Conservation (phyloP, 1,139 yeast genomes). For the Geotrichum klebahnii region DNA sequence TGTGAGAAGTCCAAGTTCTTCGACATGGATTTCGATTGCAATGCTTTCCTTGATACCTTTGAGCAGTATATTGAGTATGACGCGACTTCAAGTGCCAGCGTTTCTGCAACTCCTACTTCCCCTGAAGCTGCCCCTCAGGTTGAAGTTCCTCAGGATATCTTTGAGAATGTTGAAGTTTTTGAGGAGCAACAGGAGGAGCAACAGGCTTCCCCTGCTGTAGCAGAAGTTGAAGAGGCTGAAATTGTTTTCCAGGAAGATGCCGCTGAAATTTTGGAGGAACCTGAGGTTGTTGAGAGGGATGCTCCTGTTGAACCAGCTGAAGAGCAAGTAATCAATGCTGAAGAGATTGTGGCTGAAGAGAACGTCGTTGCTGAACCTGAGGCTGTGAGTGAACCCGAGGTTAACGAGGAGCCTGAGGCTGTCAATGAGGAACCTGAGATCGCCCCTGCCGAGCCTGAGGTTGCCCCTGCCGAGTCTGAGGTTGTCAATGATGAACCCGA, state of each 20-base stretch:
- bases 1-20: conserved; percentile 63
- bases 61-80: conserved; percentile 30
- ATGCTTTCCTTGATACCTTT: conserved; percentile 45
- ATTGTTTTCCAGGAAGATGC: conserved; percentile 14
- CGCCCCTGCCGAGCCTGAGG: conserved; percentile 2
- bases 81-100: neutral
- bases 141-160: neutral
- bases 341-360: conserved; percentile 22
- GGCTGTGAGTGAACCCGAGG: conserved; percentile 12
- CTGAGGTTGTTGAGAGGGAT: conserved; percentile 18
- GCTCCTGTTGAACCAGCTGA: conserved; percentile 16
- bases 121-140: neutral
- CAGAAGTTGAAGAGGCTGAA: neutral
- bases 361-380: conserved; percentile 24
- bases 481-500: neutral
- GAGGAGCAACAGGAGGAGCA: conserved; percentile 16
- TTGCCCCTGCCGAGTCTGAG: neutral
- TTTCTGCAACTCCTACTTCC: conserved; percentile 7
- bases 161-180: neutral
- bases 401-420: neutral
- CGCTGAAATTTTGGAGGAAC: conserved; percentile 16
- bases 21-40: conserved; percentile 79
- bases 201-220: conserved; percentile 7
- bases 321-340: neutral
- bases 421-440: neutral